Evolutionary conservation across 805 yeast genomes (phyloP).

Genomic region (Wickerhamiella domercqiae): DNA sequence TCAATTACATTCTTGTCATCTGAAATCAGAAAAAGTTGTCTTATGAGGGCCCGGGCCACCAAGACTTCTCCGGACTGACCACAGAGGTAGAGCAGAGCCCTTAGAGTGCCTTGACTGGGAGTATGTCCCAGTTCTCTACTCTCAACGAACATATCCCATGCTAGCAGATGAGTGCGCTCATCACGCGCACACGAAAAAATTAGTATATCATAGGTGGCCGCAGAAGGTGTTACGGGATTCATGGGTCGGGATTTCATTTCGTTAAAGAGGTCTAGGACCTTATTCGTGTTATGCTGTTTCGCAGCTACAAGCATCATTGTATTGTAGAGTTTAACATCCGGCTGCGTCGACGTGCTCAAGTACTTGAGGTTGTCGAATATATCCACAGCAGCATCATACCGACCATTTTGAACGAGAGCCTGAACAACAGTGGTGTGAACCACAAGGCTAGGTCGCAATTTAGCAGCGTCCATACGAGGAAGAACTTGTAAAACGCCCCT

Average conservation of each 20-base stretch:
- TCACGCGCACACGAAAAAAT: slow-evolving; percentile 55
- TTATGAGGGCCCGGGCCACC: slow-evolving; percentile 43
- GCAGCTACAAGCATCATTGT: slow-evolving; percentile 55
- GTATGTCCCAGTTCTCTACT: slow-evolving; percentile 31
- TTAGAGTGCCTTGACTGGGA: slow-evolving; percentile 33
- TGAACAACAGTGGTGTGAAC: slow-evolving; percentile 46
- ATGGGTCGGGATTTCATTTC: slow-evolving; percentile 38
- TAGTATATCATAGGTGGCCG: slow-evolving; percentile 36
- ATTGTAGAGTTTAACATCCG: slow-evolving; percentile 53
- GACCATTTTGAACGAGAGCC: slow-evolving; percentile 37
- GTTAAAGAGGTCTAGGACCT: slow-evolving; percentile 57
- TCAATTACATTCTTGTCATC: slow-evolving; percentile 19
- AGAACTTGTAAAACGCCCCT: slow-evolving; percentile 12
- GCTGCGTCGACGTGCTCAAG: slow-evolving; percentile 46
- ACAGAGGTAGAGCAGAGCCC: slow-evolving; percentile 60
- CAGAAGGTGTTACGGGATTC: slow-evolving; percentile 27
- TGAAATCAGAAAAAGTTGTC: slow-evolving; percentile 18
- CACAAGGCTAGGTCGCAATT: slow-evolving; percentile 17
- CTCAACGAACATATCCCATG: slow-evolving; percentile 68
- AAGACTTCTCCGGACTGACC: slow-evolving; percentile 66
- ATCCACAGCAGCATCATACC: slow-evolving; percentile 47
- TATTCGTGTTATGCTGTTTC: slow-evolving; percentile 47
- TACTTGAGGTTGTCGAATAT: slow-evolving; percentile 80
- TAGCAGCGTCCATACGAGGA: slow-evolving; percentile 15
- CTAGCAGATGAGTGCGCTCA: slow-evolving; percentile 33